Conservation (phyloP, 441 rosid genomes). For the Euphorbia corollata region DNA sequence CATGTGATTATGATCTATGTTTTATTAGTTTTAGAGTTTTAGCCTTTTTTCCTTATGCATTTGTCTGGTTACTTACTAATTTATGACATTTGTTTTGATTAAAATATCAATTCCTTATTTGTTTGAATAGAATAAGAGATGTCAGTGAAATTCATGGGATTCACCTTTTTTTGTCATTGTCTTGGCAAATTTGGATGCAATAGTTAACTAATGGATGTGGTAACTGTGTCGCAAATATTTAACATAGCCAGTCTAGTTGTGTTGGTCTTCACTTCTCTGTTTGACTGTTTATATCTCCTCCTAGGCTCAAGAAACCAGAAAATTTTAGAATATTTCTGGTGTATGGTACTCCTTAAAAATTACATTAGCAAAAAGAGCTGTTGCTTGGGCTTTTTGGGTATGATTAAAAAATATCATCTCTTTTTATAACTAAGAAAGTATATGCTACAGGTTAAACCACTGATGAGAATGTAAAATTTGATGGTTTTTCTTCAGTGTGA, state of each 20-base stretch:
- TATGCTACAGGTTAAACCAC: background rate
- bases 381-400: too few relatives aligned
- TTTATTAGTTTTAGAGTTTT: background rate
- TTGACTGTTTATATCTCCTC: background rate
- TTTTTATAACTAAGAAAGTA: too few relatives aligned
- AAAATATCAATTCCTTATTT: background rate
- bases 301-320: background rate
- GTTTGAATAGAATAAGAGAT: background rate
- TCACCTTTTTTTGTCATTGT: background rate
- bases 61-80: background rate
- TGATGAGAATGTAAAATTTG: background rate
- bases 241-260: background rate
- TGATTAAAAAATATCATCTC: too few relatives aligned
- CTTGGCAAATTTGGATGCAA: background rate
- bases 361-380: too few relatives aligned
- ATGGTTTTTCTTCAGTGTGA: background rate
- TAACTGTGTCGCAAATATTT: too few relatives aligned
- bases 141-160: conserved; percentile 4
- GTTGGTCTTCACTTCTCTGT: background rate
- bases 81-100: background rate
- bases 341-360: too few relatives aligned
- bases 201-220: background rate
- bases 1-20: background rate
- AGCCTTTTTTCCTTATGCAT: too few relatives aligned
- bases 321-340: too few relatives aligned